These are phyloP conservation scores for Hypocrella siamensis DNA, from an alignment of 2,329 filamentous ascomycete species.

Conservation along the genomic window DNA sequence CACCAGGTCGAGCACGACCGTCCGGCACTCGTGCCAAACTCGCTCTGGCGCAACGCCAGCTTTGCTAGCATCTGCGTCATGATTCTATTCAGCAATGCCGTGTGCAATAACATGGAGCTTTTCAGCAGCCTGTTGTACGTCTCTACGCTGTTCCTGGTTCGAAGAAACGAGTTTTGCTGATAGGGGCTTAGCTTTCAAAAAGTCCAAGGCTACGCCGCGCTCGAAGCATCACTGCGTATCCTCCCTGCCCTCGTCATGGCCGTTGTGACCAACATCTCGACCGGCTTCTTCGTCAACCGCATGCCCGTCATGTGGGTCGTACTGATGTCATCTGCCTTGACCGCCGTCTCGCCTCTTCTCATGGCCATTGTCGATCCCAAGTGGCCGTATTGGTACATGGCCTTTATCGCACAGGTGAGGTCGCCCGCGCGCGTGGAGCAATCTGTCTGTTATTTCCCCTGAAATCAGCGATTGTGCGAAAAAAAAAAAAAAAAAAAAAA, in stretches of 20 bases:
- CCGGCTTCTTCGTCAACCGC: not conserved
- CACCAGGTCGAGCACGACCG: not conserved
- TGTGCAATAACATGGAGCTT: constrained; percentile 1
- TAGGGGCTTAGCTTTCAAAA: too few species aligned
- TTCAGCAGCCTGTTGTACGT: not conserved
- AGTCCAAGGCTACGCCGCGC: not conserved
- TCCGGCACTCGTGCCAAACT: constrained; percentile 37
- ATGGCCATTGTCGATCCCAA: constrained; percentile 30
- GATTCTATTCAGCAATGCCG: constrained; percentile 18
- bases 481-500: too few species aligned
- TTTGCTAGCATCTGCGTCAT: constrained; percentile 31
- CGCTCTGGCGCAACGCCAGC: constrained; percentile 32
- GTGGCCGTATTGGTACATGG: constrained; percentile 31
- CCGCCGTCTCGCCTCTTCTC: constrained; percentile 26
- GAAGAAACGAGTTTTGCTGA: too few species aligned
- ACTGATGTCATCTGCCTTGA: constrained; percentile 19
- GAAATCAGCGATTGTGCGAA: too few species aligned
- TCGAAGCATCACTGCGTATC: not conserved
- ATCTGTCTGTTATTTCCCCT: too few species aligned
- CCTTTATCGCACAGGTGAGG: constrained; percentile 24
- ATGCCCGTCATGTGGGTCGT: not conserved
- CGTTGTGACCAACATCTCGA: not conserved
- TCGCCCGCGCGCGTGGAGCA: too few species aligned
- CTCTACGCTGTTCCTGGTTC: too few species aligned
- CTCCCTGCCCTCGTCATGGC: not conserved